Evolutionary conservation across 495 filamentous ascomycete genomes (phyloP).

Genomic region (Haplographium delicatum): DNA sequence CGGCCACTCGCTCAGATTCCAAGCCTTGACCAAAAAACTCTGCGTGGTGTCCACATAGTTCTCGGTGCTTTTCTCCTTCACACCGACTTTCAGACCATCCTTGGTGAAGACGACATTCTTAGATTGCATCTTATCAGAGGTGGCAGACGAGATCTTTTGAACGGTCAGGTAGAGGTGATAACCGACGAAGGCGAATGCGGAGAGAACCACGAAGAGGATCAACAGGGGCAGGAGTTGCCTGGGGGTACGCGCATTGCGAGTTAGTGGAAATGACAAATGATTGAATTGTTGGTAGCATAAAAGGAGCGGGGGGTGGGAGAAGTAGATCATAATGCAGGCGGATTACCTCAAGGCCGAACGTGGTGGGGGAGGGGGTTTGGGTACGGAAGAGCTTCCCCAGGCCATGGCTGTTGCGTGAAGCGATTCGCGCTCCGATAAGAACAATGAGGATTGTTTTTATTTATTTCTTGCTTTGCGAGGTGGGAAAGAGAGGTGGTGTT

Average conservation of each 20-base stretch:
- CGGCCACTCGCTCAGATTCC: slow-evolving; percentile 57
- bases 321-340: no score
- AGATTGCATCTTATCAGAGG: slow-evolving; percentile 71
- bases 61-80: slow-evolving; percentile 71
- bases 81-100: slow-evolving; percentile 77
- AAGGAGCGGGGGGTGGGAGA: not conserved
- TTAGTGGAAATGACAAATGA: not conserved
- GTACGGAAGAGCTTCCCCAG: slow-evolving; percentile 24
- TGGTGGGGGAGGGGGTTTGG: slow-evolving; percentile 23
- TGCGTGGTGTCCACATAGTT: slow-evolving; percentile 78
- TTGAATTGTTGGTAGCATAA: not conserved
- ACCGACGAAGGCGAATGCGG: slow-evolving; percentile 55
- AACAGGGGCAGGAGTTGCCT: slow-evolving; percentile 68
- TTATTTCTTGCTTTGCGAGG: no score
- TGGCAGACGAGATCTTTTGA: slow-evolving; percentile 61
- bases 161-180: slow-evolving; percentile 70
- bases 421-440: not conserved
- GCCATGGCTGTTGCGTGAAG: no score
- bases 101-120: slow-evolving; percentile 77
- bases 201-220: slow-evolving; percentile 62
- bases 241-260: not conserved
- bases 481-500: no score
- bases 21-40: slow-evolving; percentile 74
- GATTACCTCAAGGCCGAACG: slow-evolving; percentile 23
- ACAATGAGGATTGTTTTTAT: no score